Evolutionary conservation across 208 protist species (phyloP).

Genomic region (Tritrichomonas musculus): DNA sequence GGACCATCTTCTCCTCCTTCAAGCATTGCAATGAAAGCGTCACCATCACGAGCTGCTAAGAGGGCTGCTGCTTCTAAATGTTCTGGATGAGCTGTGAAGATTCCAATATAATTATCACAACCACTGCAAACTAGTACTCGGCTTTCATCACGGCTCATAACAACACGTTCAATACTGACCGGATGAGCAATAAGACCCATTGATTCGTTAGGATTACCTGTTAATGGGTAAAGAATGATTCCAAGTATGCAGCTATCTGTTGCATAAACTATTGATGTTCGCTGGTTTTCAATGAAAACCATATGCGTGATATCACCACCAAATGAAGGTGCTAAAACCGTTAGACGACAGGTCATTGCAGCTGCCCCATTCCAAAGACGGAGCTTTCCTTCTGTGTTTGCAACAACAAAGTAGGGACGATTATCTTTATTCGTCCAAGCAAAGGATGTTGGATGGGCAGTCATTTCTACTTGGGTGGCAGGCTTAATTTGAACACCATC

Average conservation of each 20-base stretch:
- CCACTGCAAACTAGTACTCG: not conserved
- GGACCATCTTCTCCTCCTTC: conserved; percentile 25
- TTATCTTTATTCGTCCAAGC: not conserved
- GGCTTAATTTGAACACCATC: not conserved
- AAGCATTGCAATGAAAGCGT: conserved; percentile 22
- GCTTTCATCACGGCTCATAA: not conserved
- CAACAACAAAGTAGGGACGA: not conserved
- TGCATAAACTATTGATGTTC: not conserved
- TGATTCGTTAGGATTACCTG: conserved; percentile 29
- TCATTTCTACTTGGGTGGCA: conserved; percentile 8
- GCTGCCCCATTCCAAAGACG: not conserved
- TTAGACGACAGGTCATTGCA: not conserved
- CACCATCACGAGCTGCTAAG: not conserved
- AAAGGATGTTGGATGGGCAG: not conserved
- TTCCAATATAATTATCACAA: conserved; percentile 24
- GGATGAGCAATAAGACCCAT: conserved; percentile 22
- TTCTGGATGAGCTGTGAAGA: conserved; percentile 3
- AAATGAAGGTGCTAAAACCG: not conserved
- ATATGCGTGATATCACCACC: conserved; percentile 5
- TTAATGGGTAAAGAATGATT: not conserved
- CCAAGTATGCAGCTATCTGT: conserved; percentile 12
- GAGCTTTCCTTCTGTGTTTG: conserved; percentile 20
- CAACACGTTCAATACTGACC: not conserved
- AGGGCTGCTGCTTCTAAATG: not conserved
- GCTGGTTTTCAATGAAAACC: not conserved